These are phyloP conservation scores for Umbilicaria muhlenbergii DNA, from an alignment of 495 filamentous ascomycete genomes.

Conservation along the genomic window DNA sequence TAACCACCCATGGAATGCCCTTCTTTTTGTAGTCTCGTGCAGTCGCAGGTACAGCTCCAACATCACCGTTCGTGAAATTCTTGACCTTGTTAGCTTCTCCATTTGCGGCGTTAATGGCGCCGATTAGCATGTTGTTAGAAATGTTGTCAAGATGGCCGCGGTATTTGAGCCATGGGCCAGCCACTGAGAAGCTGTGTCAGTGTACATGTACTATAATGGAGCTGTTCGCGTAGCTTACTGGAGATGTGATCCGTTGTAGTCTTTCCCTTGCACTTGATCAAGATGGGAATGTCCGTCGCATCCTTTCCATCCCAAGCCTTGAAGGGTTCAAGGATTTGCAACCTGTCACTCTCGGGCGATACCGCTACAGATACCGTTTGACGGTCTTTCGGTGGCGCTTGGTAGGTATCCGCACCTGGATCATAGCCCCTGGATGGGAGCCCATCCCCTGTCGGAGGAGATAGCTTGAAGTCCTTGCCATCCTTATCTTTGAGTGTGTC, in stretches of 20 bases:
- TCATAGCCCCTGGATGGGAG: slow-evolving; percentile 78
- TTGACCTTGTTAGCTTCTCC: slow-evolving; percentile 97
- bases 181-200: slow-evolving; percentile 34
- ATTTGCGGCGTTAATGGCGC: slow-evolving; percentile 89
- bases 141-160: slow-evolving; percentile 99
- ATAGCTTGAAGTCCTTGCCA: slow-evolving; percentile 88
- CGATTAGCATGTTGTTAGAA: slow-evolving; percentile 99
- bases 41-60: slow-evolving; percentile 78
- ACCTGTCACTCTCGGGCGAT: slow-evolving; percentile 79
- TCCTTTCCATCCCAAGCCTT: slow-evolving; percentile 89
- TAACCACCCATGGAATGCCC: slow-evolving; percentile 89
- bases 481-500: slow-evolving; percentile 91
- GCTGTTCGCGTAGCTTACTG: slow-evolving; percentile 24
- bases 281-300: slow-evolving; percentile 68
- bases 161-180: slow-evolving; percentile 99
- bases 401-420: slow-evolving; percentile 89
- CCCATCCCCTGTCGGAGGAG: slow-evolving; percentile 63
- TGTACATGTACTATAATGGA: background rate
- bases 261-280: slow-evolving; percentile 97
- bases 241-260: slow-evolving; percentile 99
- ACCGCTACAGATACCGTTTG: slow-evolving; percentile 59
- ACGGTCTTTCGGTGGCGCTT: slow-evolving; percentile 81
- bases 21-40: slow-evolving; percentile 98
- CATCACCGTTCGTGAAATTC: slow-evolving; percentile 73
- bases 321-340: slow-evolving; percentile 84